Percentiles rank a stretch among this genome's conserved stretches.
These are phyloP conservation scores for Rubroboletus satanas DNA, from an alignment of 768 basidiomycete species.

Conservation along the genomic window DNA sequence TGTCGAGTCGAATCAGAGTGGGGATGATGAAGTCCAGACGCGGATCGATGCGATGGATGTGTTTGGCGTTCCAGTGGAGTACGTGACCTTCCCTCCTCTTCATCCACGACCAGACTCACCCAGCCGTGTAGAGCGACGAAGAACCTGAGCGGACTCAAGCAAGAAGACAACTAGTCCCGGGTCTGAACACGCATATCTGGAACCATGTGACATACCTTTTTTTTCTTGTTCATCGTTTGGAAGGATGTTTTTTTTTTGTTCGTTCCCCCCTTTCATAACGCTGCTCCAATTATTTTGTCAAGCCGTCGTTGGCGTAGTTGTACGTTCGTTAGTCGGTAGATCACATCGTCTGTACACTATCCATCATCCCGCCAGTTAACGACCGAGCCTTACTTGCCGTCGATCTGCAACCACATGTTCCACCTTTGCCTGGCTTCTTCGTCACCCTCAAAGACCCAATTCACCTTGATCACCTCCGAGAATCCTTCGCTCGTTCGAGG, in stretches of 20 bases:
- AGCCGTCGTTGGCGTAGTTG: not conserved
- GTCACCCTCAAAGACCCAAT: slow-evolving; percentile 76
- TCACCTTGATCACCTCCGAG: slow-evolving; percentile 67
- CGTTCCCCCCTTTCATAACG: not conserved
- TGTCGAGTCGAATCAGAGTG: slow-evolving; percentile 62
- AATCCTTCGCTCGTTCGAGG: slow-evolving; percentile 72
- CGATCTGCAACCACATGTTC: slow-evolving; percentile 84
- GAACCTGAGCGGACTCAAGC: slow-evolving; percentile 36
- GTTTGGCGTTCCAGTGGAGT: slow-evolving; percentile 58
- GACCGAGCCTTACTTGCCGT: slow-evolving; percentile 49
- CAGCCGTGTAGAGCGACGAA: slow-evolving; percentile 32
- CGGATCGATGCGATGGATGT: slow-evolving; percentile 66
- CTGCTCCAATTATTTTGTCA: not conserved
- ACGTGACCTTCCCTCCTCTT: slow-evolving; percentile 21
- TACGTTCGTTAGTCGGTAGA: slow-evolving; percentile 5
- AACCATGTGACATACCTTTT: not conserved
- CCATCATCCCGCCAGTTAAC: not conserved
- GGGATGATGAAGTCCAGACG: slow-evolving; percentile 48
- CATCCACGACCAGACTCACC: slow-evolving; percentile 3
- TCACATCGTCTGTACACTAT: not conserved
- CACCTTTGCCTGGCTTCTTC: slow-evolving; percentile 69
- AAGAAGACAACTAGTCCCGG: slow-evolving; percentile 27
- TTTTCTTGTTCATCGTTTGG: not conserved
- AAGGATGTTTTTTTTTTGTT: not conserved
- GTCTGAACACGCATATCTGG: not conserved